Base-by-base conservation (phyloP, 73 alveolate species). In the Blepharisma japonicum region DNA sequence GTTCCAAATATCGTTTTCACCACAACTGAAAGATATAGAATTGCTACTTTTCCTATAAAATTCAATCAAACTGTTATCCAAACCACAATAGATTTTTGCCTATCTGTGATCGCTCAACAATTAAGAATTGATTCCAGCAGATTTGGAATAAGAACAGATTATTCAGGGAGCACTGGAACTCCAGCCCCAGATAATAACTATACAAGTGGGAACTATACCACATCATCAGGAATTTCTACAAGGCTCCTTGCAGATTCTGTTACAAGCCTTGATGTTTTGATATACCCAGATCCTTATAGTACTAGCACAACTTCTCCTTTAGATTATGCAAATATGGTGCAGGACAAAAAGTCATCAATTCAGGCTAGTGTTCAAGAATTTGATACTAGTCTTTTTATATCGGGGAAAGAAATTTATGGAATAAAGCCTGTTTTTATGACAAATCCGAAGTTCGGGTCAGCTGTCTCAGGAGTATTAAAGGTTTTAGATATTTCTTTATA, bases 391-490 rank as follows among this genome's bases (percentile, higher is more conserved):
- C 18, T 9, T 14, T 14, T 9, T 14, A 61, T 61, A 18, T 14
- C 46, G 0, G 74, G 74, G 23, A n/a, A 25, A 18, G 74, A 61
- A 61, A 61, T 61, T 25, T 61, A 18, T 61, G 74, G 74, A 25
- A 20, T 61, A 18, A 25, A n/a, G 47, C 74, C 74, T 20, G 74
- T 61, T 61, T 61, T 61, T 18, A 61, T n/a, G 23, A 9, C 74
- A 61, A 61, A 61, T 8, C 74, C 74, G 14, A 14, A 25, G 11
- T 9, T 61, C 14, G 74, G 74, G 50, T 61, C 74, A 25, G 49
- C 23, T 20, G 50, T 61, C 5, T 8, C 50, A 14, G 74, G 74
- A 25, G 46, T 18, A 0, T 18, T 61, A 5, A 61, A n/a, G 11
- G n/a, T 61, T 14, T 14, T 61, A 14, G 46, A 61, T 39, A 14